Evolutionary conservation across 805 yeast genomes (phyloP).

Genomic region (Yarrowia divulgata): DNA sequence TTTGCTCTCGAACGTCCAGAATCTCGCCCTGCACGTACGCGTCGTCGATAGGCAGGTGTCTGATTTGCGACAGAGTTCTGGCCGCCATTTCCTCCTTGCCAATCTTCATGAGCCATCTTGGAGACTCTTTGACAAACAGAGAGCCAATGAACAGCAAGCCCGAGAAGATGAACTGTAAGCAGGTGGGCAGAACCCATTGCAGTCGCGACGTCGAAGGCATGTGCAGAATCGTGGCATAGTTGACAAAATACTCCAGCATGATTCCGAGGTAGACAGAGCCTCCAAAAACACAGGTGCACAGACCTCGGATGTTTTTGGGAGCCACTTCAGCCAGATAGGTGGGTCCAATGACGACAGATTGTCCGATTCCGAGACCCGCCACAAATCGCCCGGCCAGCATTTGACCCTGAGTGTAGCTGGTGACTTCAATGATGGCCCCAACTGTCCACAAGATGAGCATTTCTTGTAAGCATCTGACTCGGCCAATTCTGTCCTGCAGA

Average conservation of each 20-base stretch:
- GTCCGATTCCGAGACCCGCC: constrained; percentile 2
- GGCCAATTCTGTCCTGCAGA: background rate
- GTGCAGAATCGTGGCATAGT: background rate
- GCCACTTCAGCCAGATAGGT: constrained; percentile 3
- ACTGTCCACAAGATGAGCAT: background rate
- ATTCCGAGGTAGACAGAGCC: constrained; percentile 2
- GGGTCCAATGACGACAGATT: background rate
- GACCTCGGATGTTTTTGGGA: background rate
- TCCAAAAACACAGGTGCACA: background rate
- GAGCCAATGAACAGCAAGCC: background rate
- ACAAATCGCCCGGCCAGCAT: background rate
- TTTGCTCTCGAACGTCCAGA: constrained; percentile 1
- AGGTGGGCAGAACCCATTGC: background rate
- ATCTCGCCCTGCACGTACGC: background rate
- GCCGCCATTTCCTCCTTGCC: background rate
- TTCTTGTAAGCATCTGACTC: background rate
- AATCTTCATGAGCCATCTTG: background rate
- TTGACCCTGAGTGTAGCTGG: background rate
- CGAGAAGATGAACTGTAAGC: background rate
- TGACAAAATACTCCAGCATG: constrained; percentile 4
- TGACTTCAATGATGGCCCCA: background rate
- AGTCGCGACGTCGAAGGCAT: background rate
- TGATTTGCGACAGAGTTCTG: background rate
- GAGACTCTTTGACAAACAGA: background rate
- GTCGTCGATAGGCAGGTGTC: background rate